phyloP scores from a whole-genome alignment of 2,329 filamentous ascomycete species.

The Aspergillus ustus region DNA sequence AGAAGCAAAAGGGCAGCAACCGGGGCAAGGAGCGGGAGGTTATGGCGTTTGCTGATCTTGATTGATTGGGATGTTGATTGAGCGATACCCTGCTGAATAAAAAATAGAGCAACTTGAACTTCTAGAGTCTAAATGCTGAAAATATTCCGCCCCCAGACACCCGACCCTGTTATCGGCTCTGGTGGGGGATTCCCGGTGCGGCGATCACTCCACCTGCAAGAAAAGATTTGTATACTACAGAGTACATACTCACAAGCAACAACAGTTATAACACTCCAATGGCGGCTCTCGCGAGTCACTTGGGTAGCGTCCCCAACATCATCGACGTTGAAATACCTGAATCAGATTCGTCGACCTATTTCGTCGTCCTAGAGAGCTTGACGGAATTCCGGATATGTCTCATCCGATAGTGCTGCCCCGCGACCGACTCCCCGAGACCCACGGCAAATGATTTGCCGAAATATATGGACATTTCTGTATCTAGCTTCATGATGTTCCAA shows the following conservation, averaged over 20 bases:
- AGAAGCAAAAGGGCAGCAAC: conserved; percentile 51
- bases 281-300: neutral
- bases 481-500: conserved; percentile 22
- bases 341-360: neutral
- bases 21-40: conserved; percentile 44
- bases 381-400: neutral
- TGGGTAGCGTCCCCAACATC: neutral
- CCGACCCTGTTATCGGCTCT: neutral
- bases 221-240: neutral
- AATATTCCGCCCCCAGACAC: neutral
- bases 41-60: conserved; percentile 49
- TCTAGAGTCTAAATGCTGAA: neutral
- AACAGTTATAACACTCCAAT: neutral
- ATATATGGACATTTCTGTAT: conserved; percentile 1
- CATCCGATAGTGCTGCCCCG: conserved; percentile 8
- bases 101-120: neutral
- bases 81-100: conserved; percentile 18
- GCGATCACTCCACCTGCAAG: neutral
- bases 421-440: conserved; percentile 20
- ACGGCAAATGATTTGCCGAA: conserved; percentile 23
- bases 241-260: neutral
- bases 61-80: conserved; percentile 37
- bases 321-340: neutral
- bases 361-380: neutral
- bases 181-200: conserved; percentile 11